Conservation (phyloP, 2,329 filamentous ascomycete species). For the Gremmenia infestans region DNA sequence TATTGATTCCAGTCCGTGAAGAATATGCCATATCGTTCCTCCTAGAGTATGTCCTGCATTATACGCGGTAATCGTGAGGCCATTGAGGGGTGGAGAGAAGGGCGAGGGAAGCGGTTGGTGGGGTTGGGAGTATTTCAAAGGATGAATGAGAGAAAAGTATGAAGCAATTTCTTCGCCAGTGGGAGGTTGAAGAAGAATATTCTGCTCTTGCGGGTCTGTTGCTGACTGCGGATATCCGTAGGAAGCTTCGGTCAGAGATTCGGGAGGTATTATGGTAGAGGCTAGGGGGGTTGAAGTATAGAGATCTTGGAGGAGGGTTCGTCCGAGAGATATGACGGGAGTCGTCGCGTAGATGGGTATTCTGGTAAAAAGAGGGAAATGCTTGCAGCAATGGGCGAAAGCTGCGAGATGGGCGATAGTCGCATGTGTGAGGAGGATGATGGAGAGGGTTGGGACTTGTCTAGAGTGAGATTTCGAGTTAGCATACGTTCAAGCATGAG, state of each 20-base stretch:
- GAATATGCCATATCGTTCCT: conserved; percentile 98
- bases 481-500: conserved; percentile 9
- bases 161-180: conserved; percentile 83
- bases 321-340: conserved; percentile 87
- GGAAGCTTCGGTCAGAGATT: conserved; percentile 62
- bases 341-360: conserved; percentile 93
- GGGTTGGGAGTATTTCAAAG: conserved; percentile 94
- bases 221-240: conserved; percentile 50
- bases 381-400: conserved; percentile 94
- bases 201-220: conserved; percentile 44
- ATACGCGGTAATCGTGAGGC: conserved; percentile 92
- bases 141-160: conserved; percentile 87
- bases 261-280: conserved; percentile 71
- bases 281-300: conserved; percentile 88
- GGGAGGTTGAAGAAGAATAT: conserved; percentile 61
- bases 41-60: conserved; percentile 94
- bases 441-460: conserved; percentile 84
- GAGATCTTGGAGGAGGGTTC: conserved; percentile 84
- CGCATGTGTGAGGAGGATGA: conserved; percentile 91
- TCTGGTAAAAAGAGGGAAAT: conserved; percentile 84
- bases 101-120: conserved; percentile 84
- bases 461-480: conserved; percentile 40
- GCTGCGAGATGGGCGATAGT: conserved; percentile 88
- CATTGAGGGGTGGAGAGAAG: conserved; percentile 83
- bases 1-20: conserved; percentile 92